Base-by-base conservation (phyloP, 129 eudicot genomes). In the Flaveria ramosissima region DNA sequence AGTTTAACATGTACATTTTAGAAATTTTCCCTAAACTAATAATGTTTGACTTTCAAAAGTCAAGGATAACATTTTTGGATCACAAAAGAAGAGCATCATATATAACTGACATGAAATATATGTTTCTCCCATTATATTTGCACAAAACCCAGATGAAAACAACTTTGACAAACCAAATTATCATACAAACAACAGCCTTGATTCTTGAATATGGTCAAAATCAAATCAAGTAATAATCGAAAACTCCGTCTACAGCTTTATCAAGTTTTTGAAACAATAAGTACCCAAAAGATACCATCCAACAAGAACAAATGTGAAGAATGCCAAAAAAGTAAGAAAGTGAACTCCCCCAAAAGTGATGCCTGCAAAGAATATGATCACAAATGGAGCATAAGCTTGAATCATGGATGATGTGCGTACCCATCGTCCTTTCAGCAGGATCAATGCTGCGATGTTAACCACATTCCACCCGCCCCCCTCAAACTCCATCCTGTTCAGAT, bases 261-360 rank as follows among this genome's bases (percentile, higher is more conserved):
- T 90, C 70, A 91, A 78, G 83, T 80, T 81, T 73, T 70, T 87
- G 80, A 89, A 91, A 84, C 96, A 89, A 75, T 90, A 93, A 32
- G 93, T 88, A 76, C 98, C 98, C 69, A 93, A 48, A 24, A 89
- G 53, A 89, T 86, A 93, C 98, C 98, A 93, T 57, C 98, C 98
- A 11, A 90, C 86, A 69, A 93, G 87, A 81, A 89, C 55, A 56
- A 79, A 71, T 13, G 77, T 64, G 71, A 90, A 85, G 76, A 85
- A 73, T 19, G 78, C 91, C 97, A 86, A 81, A 70, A 80, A 93
- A 27, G 85, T 53, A 60, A 93, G 83, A 85, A 88, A 93, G 23
- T 76, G 85, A 51, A 50, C 74, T 80, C 96, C 97, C 68, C 97
- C 98, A 71, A 90, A 77, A 63, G 60, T 74, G 19, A 93, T 68